Evolutionary conservation across 2,329 filamentous ascomycete genomes (phyloP).

Genomic region (Myrmaecium sp.): DNA sequence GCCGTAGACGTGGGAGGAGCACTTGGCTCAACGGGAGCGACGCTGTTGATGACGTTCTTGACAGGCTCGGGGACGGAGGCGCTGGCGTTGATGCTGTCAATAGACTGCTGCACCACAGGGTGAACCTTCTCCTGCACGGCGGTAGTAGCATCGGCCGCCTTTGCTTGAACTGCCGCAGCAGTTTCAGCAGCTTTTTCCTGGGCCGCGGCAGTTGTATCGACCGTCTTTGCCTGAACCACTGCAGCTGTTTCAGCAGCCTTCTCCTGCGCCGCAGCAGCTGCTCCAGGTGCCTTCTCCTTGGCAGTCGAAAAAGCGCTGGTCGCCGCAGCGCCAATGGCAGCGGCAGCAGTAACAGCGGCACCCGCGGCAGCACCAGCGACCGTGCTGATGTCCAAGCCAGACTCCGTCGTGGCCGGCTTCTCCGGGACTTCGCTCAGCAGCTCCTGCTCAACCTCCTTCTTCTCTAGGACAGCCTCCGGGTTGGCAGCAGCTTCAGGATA

Average conservation of each 20-base stretch:
- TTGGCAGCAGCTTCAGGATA: constrained; percentile 52
- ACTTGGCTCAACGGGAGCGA: constrained; percentile 3
- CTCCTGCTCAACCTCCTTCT: constrained; percentile 54
- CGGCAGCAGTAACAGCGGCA: constrained; percentile 22
- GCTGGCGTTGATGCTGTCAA: constrained; percentile 20
- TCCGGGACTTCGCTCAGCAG: constrained; percentile 49
- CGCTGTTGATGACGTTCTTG: too few species aligned
- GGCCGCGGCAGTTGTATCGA: constrained; percentile 13
- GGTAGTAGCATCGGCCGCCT: constrained; percentile 13
- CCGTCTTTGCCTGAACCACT: too few species aligned
- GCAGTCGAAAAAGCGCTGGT: constrained; percentile 17
- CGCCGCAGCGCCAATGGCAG: constrained; percentile 18
- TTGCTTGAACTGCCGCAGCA: constrained; percentile 25
- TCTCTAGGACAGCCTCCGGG: constrained; percentile 49
- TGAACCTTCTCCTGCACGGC: constrained; percentile 24
- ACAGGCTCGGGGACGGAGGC: constrained; percentile 3
- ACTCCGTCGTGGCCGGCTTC: constrained; percentile 33
- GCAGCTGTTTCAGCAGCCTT: constrained; percentile 22
- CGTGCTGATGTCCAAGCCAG: constrained; percentile 19
- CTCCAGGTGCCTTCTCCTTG: constrained; percentile 9
- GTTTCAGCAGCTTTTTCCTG: constrained; percentile 21
- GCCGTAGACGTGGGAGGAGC: background rate
- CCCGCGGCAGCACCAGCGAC: constrained; percentile 25
- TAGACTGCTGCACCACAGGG: constrained; percentile 35
- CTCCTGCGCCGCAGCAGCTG: constrained; percentile 16